Conservation (phyloP, 331 rosid genomes). For the Dryas integrifolia region DNA sequence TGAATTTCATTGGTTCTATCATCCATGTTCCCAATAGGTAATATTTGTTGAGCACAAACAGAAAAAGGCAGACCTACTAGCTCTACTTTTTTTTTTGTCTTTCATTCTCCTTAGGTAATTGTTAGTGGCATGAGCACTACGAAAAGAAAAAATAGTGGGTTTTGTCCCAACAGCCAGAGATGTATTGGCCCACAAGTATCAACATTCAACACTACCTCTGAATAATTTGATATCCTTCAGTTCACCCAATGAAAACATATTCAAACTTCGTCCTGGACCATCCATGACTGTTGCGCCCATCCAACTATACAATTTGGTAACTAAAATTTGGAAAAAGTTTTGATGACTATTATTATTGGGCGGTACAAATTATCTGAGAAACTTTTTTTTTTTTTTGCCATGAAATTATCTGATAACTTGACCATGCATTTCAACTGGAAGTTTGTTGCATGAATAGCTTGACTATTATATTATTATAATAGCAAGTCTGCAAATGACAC, state of each 20-base stretch:
- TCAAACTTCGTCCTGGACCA: background rate
- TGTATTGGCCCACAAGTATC: slow-evolving; percentile 13
- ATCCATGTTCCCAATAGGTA: slow-evolving; percentile 13
- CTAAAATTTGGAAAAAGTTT: no score
- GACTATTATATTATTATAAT: background rate
- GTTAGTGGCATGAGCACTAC: slow-evolving; percentile 32
- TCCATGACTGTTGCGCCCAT: no score
- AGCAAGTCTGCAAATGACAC: no score
- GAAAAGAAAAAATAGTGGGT: background rate
- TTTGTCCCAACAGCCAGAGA: slow-evolving; percentile 5
- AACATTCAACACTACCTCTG: background rate
- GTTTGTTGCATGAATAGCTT: background rate
- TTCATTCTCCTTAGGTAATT: slow-evolving; percentile 16
- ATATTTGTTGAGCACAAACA: slow-evolving; percentile 41
- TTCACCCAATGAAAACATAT: slow-evolving; percentile 9
- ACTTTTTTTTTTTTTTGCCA: no score
- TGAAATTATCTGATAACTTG: background rate
- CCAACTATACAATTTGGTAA: no score
- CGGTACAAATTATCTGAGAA: no score
- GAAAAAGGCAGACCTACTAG: slow-evolving; percentile 16
- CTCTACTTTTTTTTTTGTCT: slow-evolving; percentile 8
- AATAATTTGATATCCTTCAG: background rate
- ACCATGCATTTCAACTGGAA: background rate
- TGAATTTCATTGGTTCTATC: slow-evolving; percentile 27
- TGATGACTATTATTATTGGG: no score